phyloP scores from a whole-genome alignment of 176 grass and related monocot species.

The Eremochloa ophiuroides region DNA sequence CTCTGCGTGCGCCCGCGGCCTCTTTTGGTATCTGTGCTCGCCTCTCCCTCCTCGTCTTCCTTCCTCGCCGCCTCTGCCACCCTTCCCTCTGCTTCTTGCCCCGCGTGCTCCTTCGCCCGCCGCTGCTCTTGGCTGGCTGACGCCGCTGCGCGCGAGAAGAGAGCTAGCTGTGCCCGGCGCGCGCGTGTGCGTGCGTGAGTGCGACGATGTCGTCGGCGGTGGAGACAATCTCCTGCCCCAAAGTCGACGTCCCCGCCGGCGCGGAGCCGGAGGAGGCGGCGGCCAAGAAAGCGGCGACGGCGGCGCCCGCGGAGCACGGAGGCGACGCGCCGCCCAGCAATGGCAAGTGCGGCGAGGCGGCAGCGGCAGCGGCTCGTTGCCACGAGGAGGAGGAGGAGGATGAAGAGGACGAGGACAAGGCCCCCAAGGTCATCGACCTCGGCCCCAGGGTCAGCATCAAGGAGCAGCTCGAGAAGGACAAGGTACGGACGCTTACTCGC shows the following conservation, averaged over 20 bases:
- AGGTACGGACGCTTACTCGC: slow-evolving; percentile 21
- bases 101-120: background rate
- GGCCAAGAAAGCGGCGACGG: background rate
- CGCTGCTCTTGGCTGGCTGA: slow-evolving; percentile 20
- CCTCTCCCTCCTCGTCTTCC: background rate
- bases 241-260: slow-evolving; percentile 26
- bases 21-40: slow-evolving; percentile 24
- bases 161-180: background rate
- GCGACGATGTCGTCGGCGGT: slow-evolving; percentile 78
- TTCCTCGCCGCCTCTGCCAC: background rate
- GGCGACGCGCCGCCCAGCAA: background rate
- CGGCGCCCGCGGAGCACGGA: background rate
- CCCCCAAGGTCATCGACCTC: slow-evolving; percentile 59
- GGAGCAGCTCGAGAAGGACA: slow-evolving; percentile 97
- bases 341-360: slow-evolving; percentile 44
- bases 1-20: background rate
- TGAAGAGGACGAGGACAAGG: slow-evolving; percentile 53
- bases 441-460: slow-evolving; percentile 94
- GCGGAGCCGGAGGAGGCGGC: slow-evolving; percentile 21
- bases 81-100: background rate
- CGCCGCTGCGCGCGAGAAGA: background rate
- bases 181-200: background rate
- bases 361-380: slow-evolving; percentile 31
- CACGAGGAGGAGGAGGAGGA: slow-evolving; percentile 52
- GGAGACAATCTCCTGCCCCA: slow-evolving; percentile 59